These are phyloP conservation scores for Holtermanniella nyarrowii DNA, from an alignment of 768 basidiomycete species.

Conservation along the genomic window DNA sequence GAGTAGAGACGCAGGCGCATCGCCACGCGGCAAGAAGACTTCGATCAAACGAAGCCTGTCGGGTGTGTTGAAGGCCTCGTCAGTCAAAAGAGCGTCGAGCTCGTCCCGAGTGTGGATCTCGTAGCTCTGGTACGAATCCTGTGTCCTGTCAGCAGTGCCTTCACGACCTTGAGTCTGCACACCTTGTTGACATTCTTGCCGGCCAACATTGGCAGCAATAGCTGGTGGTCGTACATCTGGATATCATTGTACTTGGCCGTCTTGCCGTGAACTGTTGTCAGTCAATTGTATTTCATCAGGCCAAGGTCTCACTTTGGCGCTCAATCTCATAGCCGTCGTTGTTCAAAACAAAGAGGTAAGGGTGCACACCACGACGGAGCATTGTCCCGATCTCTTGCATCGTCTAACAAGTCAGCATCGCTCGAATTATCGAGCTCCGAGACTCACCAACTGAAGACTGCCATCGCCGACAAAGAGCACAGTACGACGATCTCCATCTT, in stretches of 20 bases:
- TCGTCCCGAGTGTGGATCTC: conserved; percentile 59
- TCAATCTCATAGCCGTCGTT: conserved; percentile 69
- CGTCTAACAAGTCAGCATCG: conserved; percentile 35
- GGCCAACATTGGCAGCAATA: conserved; percentile 39
- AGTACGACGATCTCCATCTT: conserved; percentile 51
- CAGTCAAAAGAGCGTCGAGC: conserved; percentile 57
- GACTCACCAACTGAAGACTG: conserved; percentile 25
- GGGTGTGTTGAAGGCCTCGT: conserved; percentile 53
- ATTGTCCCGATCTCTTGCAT: conserved; percentile 69
- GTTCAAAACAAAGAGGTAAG: conserved; percentile 61
- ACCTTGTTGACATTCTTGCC: conserved; percentile 27
- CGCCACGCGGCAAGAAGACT: conserved; percentile 39
- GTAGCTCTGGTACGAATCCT: conserved; percentile 48
- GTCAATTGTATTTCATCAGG: not conserved
- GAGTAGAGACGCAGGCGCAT: conserved; percentile 36
- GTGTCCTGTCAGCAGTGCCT: conserved; percentile 2
- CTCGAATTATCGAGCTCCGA: not conserved
- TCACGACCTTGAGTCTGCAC: not conserved
- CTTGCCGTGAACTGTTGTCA: conserved; percentile 35
- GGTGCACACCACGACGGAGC: conserved; percentile 59
- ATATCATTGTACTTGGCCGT: conserved; percentile 68
- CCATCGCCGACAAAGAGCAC: conserved; percentile 66
- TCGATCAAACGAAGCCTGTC: conserved; percentile 46
- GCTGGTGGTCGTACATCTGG: conserved; percentile 52
- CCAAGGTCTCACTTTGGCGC: conserved; percentile 46